Evolutionary conservation across 208 protist genomes (phyloP), one percentile per base, ranked within the genome.

Genomic region (Leishmania tarentolae): DNA sequence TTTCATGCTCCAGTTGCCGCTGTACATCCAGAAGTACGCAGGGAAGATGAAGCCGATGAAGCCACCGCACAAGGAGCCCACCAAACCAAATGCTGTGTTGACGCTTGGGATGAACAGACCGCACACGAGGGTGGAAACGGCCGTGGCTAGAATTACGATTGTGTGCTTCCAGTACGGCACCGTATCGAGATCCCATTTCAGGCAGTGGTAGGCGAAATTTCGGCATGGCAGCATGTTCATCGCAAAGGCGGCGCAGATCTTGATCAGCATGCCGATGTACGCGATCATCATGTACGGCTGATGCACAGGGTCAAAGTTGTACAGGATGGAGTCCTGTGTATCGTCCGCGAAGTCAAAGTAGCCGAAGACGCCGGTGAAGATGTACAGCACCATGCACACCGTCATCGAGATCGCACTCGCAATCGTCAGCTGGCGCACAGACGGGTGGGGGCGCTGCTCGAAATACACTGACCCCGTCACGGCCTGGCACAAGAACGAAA

Each of bases 341-440:
- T 78, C 66, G 19, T 78, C 78, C 56, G 56, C 91, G 88, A 97
- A 97, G 66, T 96, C 90, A 63, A 95, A 90, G 86, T 94, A 95
- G 35, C 90, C 91, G 61, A 95, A 94, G 44, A 95, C n/a, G 46
- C 93, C 93, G 17, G 80, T 84, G 6, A 94, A 19, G 65, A 88
- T 86, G 81, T 97, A 97, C n/a, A 97, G 69, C 9, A 92, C 28
- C 40, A 83, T 88, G 82, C 91, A 95, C 50, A 91, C 61, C 21
- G 78, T 69, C 91, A 96, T 94, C 17, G 84, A 72, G 65, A 94
- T 83, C 6, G 81, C 80, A 17, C 84, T 79, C 65, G 77, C 84
- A 0, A 91, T 1, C 44, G 92, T 95, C 59, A 97, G 90, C n/a
- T 82, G 76, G 11, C 46, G 0, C 13, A 89, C 76, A 3, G 86